These are phyloP conservation scores for Penicillium soppii DNA, from an alignment of 495 filamentous ascomycete genomes.

Conservation along the genomic window DNA sequence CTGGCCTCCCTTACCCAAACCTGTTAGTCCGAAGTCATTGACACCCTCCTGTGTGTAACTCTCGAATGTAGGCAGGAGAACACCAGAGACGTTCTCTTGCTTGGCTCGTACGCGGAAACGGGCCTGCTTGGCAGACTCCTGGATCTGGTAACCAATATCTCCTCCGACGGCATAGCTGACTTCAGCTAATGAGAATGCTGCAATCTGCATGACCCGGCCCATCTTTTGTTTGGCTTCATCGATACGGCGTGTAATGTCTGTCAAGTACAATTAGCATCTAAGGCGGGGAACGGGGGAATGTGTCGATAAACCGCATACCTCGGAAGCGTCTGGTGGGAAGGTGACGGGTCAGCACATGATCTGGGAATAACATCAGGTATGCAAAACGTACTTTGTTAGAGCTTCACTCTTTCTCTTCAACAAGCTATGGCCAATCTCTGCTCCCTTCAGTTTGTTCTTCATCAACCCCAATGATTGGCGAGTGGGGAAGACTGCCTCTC, in stretches of 20 bases:
- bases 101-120: conserved; percentile 89
- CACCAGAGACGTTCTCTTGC: conserved; percentile 98
- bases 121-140: conserved; percentile 90
- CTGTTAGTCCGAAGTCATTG: conserved; percentile 95
- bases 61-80: conserved; percentile 91
- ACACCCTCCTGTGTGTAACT: conserved; percentile 75
- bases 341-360: conserved; percentile 10
- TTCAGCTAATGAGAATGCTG: conserved; percentile 95
- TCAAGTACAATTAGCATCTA: conserved; percentile 25
- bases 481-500: conserved; percentile 95
- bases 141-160: conserved; percentile 94
- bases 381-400: conserved; percentile 70
- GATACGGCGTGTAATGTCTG: conserved; percentile 94
- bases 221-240: conserved; percentile 99
- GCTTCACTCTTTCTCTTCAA: conserved; percentile 93
- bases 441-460: conserved; percentile 98
- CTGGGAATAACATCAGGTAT: not conserved
- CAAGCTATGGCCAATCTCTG: conserved; percentile 82
- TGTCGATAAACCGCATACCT: conserved; percentile 53
- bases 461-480: conserved; percentile 94
- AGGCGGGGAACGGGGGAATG: conserved; percentile 19
- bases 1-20: conserved; percentile 94
- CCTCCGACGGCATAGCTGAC: conserved; percentile 97
- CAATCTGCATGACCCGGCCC: conserved; percentile 99
- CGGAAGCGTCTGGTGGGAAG: conserved; percentile 68